phyloP scores from a whole-genome alignment of 23 red algal genomes.

The Chondrus crispus region DNA sequence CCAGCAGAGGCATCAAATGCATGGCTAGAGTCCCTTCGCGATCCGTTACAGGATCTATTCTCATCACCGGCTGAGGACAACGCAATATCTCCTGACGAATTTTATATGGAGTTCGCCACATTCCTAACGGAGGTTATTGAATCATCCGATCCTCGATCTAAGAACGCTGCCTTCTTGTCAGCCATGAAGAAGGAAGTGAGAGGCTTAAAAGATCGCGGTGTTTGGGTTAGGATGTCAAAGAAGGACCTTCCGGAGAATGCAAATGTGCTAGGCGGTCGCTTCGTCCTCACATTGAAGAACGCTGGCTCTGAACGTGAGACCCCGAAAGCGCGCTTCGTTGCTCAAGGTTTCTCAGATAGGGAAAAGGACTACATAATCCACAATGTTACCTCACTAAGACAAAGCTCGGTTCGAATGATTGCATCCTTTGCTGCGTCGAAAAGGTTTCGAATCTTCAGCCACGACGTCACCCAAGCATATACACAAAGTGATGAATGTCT shows the following conservation, averaged over 20 bases:
- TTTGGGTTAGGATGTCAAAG: background rate
- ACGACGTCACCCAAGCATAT: constrained; percentile 7
- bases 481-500: background rate
- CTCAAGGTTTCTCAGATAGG: background rate
- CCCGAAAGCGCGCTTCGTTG: background rate
- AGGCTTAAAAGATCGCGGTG: background rate
- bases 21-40: too few species aligned
- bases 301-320: background rate
- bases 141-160: too few species aligned
- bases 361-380: background rate
- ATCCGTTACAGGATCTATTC: too few species aligned
- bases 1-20: too few species aligned
- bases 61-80: too few species aligned
- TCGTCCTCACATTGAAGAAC: background rate
- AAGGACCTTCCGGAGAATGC: background rate
- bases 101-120: too few species aligned
- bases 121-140: too few species aligned
- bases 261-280: background rate
- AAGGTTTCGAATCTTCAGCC: background rate
- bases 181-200: background rate
- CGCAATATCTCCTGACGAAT: too few species aligned
- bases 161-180: too few species aligned
- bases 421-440: background rate
- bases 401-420: background rate
- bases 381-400: background rate